Conservation (phyloP, 257 asterid genomes). For the Oldenlandia corymbosa region DNA sequence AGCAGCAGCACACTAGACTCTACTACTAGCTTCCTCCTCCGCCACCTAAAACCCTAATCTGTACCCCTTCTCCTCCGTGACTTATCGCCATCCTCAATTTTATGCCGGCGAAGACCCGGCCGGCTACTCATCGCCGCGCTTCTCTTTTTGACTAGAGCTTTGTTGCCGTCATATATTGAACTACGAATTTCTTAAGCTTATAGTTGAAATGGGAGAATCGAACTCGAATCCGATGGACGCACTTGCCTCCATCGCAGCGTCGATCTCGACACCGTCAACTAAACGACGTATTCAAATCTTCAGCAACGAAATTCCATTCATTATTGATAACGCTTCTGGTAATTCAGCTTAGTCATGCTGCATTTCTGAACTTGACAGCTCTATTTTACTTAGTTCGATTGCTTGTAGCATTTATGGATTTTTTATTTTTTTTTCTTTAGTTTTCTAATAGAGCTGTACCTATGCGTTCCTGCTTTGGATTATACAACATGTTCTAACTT, state of each 20-base stretch:
- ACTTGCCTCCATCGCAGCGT: slow-evolving; percentile 44
- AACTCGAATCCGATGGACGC: slow-evolving; percentile 48
- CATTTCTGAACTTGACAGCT: background rate
- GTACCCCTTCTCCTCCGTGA: too few species aligned
- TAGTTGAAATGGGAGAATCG: slow-evolving; percentile 12
- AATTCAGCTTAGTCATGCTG: slow-evolving; percentile 37
- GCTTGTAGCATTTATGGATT: background rate
- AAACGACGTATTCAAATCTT: slow-evolving; percentile 66
- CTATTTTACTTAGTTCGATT: background rate
- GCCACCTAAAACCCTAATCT: too few species aligned
- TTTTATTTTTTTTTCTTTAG: background rate
- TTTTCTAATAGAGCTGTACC: background rate
- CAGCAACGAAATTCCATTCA: slow-evolving; percentile 62
- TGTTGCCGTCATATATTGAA: background rate
- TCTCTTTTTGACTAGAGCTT: background rate
- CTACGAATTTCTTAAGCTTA: background rate
- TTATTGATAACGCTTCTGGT: slow-evolving; percentile 37
- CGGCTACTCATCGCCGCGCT: too few species aligned
- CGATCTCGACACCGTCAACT: slow-evolving; percentile 59
- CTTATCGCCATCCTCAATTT: background rate
- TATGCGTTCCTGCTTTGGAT: background rate
- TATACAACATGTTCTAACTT: background rate
- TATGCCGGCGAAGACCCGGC: slow-evolving; percentile 3
- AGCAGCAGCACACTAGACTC: too few species aligned
- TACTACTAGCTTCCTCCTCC: too few species aligned